These are phyloP conservation scores for Fragaria vesca DNA, from an alignment of 306 rosid genomes.

Conservation along the genomic window DNA sequence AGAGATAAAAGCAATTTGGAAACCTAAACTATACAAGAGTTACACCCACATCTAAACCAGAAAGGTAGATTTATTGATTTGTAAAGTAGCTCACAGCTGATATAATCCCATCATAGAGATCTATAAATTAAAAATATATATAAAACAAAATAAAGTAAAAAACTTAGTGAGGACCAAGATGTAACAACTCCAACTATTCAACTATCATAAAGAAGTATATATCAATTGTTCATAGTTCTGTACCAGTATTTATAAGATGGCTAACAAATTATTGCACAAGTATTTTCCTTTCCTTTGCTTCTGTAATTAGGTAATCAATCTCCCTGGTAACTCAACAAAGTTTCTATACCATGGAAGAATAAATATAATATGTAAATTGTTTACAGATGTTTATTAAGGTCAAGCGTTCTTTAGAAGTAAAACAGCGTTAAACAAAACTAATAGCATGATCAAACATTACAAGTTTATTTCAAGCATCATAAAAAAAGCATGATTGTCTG, in stretches of 20 bases:
- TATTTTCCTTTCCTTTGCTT: not conserved
- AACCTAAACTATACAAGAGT: not conserved
- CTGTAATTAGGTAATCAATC: not conserved
- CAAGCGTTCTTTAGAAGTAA: not conserved
- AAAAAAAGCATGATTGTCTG: slow-evolving; percentile 25
- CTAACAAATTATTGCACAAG: not conserved
- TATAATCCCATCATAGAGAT: not conserved
- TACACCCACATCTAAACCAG: not conserved
- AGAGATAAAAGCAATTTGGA: not conserved
- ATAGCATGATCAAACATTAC: not conserved
- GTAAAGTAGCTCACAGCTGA: not conserved
- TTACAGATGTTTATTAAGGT: not conserved
- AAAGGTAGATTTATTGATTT: not conserved
- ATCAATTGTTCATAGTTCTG: not conserved
- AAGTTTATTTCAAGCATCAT: slow-evolving; percentile 13
- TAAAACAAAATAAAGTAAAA: not conserved
- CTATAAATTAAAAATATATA: not conserved
- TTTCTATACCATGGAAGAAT: not conserved
- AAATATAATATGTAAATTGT: not conserved
- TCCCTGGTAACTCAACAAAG: not conserved
- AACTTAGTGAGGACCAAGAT: not conserved
- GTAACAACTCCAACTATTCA: not conserved
- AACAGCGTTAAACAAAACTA: not conserved
- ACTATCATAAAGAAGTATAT: not conserved
- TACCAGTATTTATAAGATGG: not conserved